These are phyloP conservation scores for Sedum album DNA, from an alignment of 164 flowering plant species.

Conservation along the genomic window DNA sequence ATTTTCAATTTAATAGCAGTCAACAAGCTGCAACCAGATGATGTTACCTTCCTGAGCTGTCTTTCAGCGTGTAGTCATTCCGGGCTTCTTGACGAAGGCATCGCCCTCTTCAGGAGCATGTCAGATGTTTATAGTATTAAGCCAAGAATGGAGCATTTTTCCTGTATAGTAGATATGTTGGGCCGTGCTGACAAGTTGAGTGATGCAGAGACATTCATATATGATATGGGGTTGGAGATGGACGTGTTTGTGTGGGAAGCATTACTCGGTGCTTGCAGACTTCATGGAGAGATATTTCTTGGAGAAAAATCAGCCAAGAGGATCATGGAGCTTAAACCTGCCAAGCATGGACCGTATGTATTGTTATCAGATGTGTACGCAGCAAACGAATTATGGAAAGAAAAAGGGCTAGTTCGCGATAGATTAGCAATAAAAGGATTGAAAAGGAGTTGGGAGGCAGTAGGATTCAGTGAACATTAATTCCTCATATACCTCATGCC, in stretches of 20 bases:
- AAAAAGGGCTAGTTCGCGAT: constrained; percentile 13
- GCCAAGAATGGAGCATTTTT: constrained; percentile 19
- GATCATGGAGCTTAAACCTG: constrained; percentile 19
- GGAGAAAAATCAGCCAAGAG: constrained; percentile 17
- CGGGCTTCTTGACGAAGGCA: constrained; percentile 21
- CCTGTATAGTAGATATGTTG: constrained; percentile 22
- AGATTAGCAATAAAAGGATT: constrained; percentile 9
- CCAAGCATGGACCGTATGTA: constrained; percentile 15
- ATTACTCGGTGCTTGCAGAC: constrained; percentile 17
- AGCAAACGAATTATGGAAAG: constrained; percentile 18
- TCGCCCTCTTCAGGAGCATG: constrained; percentile 15
- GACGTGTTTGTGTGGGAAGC: constrained; percentile 20
- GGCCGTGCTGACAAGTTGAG: constrained; percentile 22
- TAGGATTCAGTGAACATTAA: constrained; percentile 11
- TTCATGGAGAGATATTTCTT: constrained; percentile 19
- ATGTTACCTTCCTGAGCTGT: constrained; percentile 19
- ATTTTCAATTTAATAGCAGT: constrained; percentile 8
- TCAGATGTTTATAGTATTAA: constrained; percentile 6
- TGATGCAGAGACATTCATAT: constrained; percentile 20
- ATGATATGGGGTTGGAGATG: constrained; percentile 13
- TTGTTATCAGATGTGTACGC: constrained; percentile 19
- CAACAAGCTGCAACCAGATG: constrained; percentile 16
- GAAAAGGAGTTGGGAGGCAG: constrained; percentile 18
- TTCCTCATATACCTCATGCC: too few relatives aligned
- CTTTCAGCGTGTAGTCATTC: constrained; percentile 25